Conservation (phyloP, 2,329 filamentous ascomycete genomes). For the Exophiala oligosperma region DNA sequence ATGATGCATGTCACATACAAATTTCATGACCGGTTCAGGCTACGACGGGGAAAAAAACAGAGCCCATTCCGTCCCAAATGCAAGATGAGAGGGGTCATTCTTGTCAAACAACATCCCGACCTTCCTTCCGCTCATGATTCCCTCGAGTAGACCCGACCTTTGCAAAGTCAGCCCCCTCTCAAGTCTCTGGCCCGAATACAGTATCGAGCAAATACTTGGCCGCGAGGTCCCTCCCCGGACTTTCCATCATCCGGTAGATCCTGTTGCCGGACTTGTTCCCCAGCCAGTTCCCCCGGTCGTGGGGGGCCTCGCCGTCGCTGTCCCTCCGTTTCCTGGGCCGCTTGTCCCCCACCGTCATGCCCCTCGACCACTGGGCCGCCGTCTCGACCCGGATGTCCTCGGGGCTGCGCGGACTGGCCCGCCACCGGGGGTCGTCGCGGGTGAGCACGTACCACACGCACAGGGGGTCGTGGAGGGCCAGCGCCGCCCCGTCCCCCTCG, state of each 20-base stretch:
- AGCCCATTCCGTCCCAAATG: too few species aligned
- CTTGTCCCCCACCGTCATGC: constrained; percentile 83
- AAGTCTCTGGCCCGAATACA: constrained; percentile 8
- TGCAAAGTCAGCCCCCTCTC: not conserved
- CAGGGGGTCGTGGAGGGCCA: constrained; percentile 75
- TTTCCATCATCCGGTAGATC: constrained; percentile 68
- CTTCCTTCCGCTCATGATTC: too few species aligned
- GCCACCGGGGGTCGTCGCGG: constrained; percentile 38
- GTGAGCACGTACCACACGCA: constrained; percentile 77
- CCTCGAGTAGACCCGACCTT: too few species aligned
- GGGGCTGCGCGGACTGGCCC: constrained; percentile 51
- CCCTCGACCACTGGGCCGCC: constrained; percentile 87
- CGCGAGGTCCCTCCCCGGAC: constrained; percentile 35
- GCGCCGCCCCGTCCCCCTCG: constrained; percentile 50
- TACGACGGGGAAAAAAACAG: too few species aligned
- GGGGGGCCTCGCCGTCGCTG: constrained; percentile 59
- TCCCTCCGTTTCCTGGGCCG: constrained; percentile 52
- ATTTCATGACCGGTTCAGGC: too few species aligned
- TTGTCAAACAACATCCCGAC: too few species aligned
- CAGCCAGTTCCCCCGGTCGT: constrained; percentile 76
- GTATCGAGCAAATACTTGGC: constrained; percentile 12
- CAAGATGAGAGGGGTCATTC: too few species aligned
- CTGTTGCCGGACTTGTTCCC: constrained; percentile 74
- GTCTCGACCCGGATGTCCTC: constrained; percentile 92
- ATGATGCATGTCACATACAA: too few species aligned